phyloP scores from a whole-genome alignment of 2,329 filamentous ascomycete species.

The Fusarium equiseti region DNA sequence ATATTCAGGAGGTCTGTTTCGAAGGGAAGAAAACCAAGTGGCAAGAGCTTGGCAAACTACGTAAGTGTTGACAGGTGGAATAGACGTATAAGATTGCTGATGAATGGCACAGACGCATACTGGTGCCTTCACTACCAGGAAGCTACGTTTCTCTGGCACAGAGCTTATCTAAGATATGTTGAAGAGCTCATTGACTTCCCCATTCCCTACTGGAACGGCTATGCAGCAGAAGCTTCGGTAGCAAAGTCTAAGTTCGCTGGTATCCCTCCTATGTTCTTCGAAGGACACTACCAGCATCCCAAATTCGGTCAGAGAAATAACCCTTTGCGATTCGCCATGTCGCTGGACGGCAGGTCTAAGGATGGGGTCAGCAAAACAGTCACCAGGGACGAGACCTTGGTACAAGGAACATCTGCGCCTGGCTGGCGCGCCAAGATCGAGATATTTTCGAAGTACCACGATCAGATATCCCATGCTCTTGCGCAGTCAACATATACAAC shows the following conservation, averaged over 20 bases:
- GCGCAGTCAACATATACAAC: not conserved
- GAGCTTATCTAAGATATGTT: not conserved
- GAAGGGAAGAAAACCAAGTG: not conserved
- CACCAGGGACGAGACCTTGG: not conserved
- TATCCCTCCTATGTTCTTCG: not conserved
- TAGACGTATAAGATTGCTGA: not conserved
- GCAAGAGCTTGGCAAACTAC: not conserved
- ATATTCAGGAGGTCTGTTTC: not conserved
- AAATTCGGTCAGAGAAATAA: not conserved
- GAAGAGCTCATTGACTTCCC: not conserved
- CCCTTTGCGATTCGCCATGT: not conserved
- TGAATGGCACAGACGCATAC: not conserved
- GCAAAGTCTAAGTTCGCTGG: not conserved
- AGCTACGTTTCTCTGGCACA: not conserved
- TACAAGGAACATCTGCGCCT: not conserved
- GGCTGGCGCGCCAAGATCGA: not conserved
- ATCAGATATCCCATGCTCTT: not conserved
- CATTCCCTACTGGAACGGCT: slow-evolving; percentile 2
- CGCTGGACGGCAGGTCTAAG: not conserved
- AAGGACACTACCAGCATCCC: not conserved
- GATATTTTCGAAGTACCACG: not conserved
- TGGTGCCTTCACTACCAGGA: slow-evolving; percentile 2
- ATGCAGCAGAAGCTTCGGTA: not conserved
- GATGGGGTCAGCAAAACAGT: not conserved
- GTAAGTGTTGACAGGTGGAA: not conserved